Conservation (phyloP, 2,329 filamentous ascomycete genomes). For the Aulographum hederae region DNA sequence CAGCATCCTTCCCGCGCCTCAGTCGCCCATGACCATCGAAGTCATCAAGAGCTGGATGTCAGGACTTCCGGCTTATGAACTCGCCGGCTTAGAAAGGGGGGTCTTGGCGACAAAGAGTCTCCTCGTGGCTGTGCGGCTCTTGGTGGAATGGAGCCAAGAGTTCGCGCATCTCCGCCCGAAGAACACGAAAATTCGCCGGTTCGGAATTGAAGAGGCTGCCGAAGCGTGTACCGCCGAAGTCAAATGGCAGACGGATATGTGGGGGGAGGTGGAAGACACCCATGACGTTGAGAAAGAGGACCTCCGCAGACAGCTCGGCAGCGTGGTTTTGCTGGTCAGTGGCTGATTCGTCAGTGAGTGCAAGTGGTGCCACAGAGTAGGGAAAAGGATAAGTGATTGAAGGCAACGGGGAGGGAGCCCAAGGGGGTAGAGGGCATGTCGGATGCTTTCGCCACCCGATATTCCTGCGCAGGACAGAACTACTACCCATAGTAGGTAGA, state of each 20-base stretch:
- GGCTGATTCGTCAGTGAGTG: conserved; percentile 7
- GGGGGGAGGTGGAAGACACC: conserved; percentile 96
- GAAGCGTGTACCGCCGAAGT: conserved; percentile 68
- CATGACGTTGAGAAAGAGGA: conserved; percentile 95
- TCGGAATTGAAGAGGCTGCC: conserved; percentile 71
- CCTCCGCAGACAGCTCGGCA: conserved; percentile 69
- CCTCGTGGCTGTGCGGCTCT: conserved; percentile 53
- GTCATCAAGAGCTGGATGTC: conserved; percentile 63
- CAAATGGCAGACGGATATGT: conserved; percentile 72
- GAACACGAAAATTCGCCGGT: conserved; percentile 24
- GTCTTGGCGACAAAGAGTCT: conserved; percentile 77
- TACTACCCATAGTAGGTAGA: too few relatives aligned
- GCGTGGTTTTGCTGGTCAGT: conserved; percentile 61
- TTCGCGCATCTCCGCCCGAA: conserved; percentile 33
- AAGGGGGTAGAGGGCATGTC: too few relatives aligned
- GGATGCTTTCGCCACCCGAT: too few relatives aligned
- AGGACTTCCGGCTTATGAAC: conserved; percentile 56
- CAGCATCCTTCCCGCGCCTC: conserved; percentile 56
- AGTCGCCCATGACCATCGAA: conserved; percentile 56
- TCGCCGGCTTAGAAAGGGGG: conserved; percentile 72
- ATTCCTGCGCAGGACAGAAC: too few relatives aligned
- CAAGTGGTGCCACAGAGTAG: not conserved
- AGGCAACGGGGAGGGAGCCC: too few relatives aligned
- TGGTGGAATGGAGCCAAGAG: conserved; percentile 77
- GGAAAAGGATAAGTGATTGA: too few relatives aligned